Evolutionary conservation across 176 grass and related monocot genomes (phyloP), one percentile per base, ranked within the genome.

Genomic region (Tillandsia fasciculata): DNA sequence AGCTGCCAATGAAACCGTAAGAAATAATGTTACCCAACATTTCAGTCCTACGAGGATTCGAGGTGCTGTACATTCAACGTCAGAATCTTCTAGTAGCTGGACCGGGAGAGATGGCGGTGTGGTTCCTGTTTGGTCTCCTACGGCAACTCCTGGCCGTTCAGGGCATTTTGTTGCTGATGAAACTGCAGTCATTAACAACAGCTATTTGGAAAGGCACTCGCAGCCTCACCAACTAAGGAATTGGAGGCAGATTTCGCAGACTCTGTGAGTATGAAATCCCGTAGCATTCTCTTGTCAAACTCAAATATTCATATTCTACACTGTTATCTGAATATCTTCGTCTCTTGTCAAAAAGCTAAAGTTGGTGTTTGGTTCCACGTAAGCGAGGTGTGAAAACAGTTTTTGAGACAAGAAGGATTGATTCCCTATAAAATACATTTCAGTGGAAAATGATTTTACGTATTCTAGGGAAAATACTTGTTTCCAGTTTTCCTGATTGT

Each of bases 91-190:
- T 1, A 87, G 86, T 78, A 85, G 74, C 65, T 89, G 89, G 86
- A 85, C 89, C 0, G 86, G 81, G 67, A 87, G 88, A 79, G 93
- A 89, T 42, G 86, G 87, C 2, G 93, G 89, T 1, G 84, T 90
- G 13, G 94, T 97, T 64, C 94, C 94, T 42, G 84, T 97, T 18
- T 97, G 94, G 94, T 84, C 90, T 49, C 94, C 89, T 13, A 82
- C 94, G 51, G 75, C 81, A 50, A 74, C 83, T 52, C 92, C 94
- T 56, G 82, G 79, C 79, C 86, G 67, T 63, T 90, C 86, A 6
- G 89, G 86, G 59, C 61, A 80, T 58, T 87, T 78, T 53, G 82
- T 67, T 3, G 72, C 84, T 9, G 85, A 89, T 17, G 90, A 86
- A 52, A 73, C 76, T 69, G 86, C 87, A 66, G 76, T 97, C 57